phyloP scores from a whole-genome alignment of 192 early-diverging fungal species.

The Gonapodya prolifera region DNA sequence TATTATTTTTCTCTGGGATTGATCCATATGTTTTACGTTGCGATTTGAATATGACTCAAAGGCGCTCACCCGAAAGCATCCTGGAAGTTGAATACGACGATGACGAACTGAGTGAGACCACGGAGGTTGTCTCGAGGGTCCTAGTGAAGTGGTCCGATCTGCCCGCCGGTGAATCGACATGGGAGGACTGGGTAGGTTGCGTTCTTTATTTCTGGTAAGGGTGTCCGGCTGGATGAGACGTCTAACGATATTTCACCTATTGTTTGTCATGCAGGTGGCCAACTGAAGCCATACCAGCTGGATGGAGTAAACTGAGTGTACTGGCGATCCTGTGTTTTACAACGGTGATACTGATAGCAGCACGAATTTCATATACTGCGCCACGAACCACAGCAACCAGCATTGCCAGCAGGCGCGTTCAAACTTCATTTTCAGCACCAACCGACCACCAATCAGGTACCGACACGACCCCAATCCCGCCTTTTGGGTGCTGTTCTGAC shows the following conservation, averaged over 20 bases:
- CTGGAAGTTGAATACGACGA: slow-evolving; percentile 16
- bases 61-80: slow-evolving; percentile 19
- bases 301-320: slow-evolving; percentile 38
- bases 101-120: slow-evolving; percentile 7
- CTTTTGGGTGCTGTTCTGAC: too few species aligned
- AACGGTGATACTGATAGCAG: neutral
- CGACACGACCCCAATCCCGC: too few species aligned
- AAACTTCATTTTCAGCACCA: too few species aligned
- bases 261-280: slow-evolving; percentile 41
- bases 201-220: slow-evolving; percentile 22
- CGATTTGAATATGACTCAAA: neutral
- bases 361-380: slow-evolving; percentile 14
- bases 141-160: slow-evolving; percentile 54
- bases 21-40: too few species aligned
- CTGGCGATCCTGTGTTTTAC: neutral
- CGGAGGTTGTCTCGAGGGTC: slow-evolving; percentile 30
- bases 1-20: too few species aligned
- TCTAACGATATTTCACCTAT: slow-evolving; percentile 23
- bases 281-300: slow-evolving; percentile 52
- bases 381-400: too few species aligned
- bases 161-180: slow-evolving; percentile 33
- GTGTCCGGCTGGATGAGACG: slow-evolving; percentile 12
- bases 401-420: too few species aligned
- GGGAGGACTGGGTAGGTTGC: slow-evolving; percentile 7
- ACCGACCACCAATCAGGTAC: too few species aligned